Evolutionary conservation across 306 rosid species (phyloP).

Genomic region (Macrotyloma uniflorum): DNA sequence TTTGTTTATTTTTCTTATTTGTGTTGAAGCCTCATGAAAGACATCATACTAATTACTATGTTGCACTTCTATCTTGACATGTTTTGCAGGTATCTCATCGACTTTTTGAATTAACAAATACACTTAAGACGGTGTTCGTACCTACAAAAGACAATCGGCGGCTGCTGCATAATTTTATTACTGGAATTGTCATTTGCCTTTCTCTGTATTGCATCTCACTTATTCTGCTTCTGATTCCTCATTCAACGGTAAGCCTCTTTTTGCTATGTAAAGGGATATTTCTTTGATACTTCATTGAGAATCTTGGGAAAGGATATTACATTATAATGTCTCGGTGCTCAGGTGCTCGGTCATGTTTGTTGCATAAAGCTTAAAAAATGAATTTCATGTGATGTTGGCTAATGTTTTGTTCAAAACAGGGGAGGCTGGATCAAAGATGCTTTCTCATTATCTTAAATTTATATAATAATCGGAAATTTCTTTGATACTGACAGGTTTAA

Average conservation of each 20-base stretch:
- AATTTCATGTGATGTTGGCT: not conserved
- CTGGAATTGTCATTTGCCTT: constrained; percentile 62
- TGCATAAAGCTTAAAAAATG: not conserved
- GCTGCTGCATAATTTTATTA: constrained; percentile 76
- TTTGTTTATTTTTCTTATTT: not conserved
- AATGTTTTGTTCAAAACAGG: not conserved
- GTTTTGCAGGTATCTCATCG: constrained; percentile 81
- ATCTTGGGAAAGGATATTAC: not conserved
- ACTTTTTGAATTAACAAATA: constrained; percentile 87
- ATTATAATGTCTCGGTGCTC: not conserved
- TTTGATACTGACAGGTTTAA: constrained; percentile 55
- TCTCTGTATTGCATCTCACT: constrained; percentile 67
- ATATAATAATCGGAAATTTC: constrained; percentile 21
- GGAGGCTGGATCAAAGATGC: not conserved
- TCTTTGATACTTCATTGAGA: not conserved
- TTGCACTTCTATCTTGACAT: constrained; percentile 41
- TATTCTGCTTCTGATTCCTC: constrained; percentile 71
- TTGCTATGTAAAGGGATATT: not conserved
- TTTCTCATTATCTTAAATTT: not conserved
- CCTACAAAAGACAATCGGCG: constrained; percentile 87
- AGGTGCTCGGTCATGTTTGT: not conserved
- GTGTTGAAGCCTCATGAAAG: constrained; percentile 28
- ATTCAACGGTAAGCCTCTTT: constrained; percentile 58
- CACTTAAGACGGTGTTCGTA: constrained; percentile 76
- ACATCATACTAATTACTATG: constrained; percentile 26